Evolutionary conservation across 2,329 filamentous ascomycete genomes (phyloP).

Genomic region (Trichophyton rubrum): DNA sequence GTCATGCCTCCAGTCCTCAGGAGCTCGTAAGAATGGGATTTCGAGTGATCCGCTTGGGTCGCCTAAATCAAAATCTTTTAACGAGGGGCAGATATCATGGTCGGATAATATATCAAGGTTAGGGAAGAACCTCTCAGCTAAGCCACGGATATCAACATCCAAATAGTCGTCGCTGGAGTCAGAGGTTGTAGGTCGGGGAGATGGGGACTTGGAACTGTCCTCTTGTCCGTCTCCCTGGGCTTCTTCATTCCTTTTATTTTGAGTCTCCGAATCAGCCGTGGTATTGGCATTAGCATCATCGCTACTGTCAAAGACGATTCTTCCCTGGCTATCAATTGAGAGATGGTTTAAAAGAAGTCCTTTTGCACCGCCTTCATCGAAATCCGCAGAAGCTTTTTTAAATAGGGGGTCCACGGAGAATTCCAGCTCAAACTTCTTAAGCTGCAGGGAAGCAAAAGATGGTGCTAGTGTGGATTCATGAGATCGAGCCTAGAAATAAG

Average conservation of each 20-base stretch:
- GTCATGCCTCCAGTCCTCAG: slow-evolving; percentile 70
- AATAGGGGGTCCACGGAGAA: slow-evolving; percentile 97
- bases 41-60: slow-evolving; percentile 74
- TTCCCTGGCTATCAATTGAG: slow-evolving; percentile 81
- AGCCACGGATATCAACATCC: slow-evolving; percentile 63
- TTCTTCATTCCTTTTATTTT: slow-evolving; percentile 15
- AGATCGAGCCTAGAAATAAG: slow-evolving; percentile 48
- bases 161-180: slow-evolving; percentile 40
- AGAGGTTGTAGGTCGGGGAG: slow-evolving; percentile 24
- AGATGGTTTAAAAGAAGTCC: slow-evolving; percentile 88
- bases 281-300: slow-evolving; percentile 57
- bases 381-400: slow-evolving; percentile 96
- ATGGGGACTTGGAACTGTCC: slow-evolving; percentile 27
- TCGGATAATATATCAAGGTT: slow-evolving; percentile 63
- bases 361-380: slow-evolving; percentile 95
- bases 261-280: slow-evolving; percentile 26
- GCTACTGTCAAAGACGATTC: slow-evolving; percentile 97
- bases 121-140: slow-evolving; percentile 76
- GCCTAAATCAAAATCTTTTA: slow-evolving; percentile 87
- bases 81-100: slow-evolving; percentile 85
- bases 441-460: slow-evolving; percentile 73
- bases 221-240: slow-evolving; percentile 29
- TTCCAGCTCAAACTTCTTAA: slow-evolving; percentile 96
- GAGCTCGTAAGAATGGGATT: slow-evolving; percentile 80
- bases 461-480: slow-evolving; percentile 88